A percentile compares a stretch with the other conserved stretches of the same genome.
Conservation (phyloP, 148 eudicot genomes). For the Gaultheria prostrata region DNA sequence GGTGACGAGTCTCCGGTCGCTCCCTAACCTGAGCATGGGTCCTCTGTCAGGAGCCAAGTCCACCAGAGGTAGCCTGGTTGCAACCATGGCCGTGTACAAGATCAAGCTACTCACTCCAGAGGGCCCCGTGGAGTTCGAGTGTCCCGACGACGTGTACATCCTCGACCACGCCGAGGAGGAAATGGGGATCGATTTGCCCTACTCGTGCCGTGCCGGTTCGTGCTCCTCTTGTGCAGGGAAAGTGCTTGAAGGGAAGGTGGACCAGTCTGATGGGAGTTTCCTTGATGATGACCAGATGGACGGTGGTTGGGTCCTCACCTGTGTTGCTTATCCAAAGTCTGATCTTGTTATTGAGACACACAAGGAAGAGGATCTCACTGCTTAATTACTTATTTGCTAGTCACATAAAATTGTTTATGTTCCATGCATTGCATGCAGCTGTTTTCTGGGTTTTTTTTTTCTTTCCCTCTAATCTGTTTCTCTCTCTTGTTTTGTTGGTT, state of each 20-base stretch:
- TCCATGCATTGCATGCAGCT: background rate
- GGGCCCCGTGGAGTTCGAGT: constrained; percentile 43
- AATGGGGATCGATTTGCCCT: constrained; percentile 68
- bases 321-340: constrained; percentile 56
- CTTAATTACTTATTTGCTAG: constrained; percentile 10
- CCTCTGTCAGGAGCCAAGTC: constrained; percentile 46
- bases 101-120: constrained; percentile 60
- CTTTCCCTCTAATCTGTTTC: background rate
- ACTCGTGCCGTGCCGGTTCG: constrained; percentile 81
- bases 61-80: constrained; percentile 28
- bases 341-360: constrained; percentile 74
- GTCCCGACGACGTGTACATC: constrained; percentile 52
- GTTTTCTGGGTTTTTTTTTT: background rate
- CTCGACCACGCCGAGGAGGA: constrained; percentile 70
- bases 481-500: background rate
- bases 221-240: constrained; percentile 89
- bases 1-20: constrained; percentile 28
- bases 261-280: constrained; percentile 70
- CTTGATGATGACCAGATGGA: constrained; percentile 69
- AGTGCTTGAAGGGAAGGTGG: constrained; percentile 41
- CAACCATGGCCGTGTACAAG: constrained; percentile 52
- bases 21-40: constrained; percentile 29
- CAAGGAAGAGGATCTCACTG: constrained; percentile 67
- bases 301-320: constrained; percentile 71
- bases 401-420: background rate